These are phyloP conservation scores for Styphnolobium japonicum DNA, from an alignment of 306 rosid species.

Conservation along the genomic window DNA sequence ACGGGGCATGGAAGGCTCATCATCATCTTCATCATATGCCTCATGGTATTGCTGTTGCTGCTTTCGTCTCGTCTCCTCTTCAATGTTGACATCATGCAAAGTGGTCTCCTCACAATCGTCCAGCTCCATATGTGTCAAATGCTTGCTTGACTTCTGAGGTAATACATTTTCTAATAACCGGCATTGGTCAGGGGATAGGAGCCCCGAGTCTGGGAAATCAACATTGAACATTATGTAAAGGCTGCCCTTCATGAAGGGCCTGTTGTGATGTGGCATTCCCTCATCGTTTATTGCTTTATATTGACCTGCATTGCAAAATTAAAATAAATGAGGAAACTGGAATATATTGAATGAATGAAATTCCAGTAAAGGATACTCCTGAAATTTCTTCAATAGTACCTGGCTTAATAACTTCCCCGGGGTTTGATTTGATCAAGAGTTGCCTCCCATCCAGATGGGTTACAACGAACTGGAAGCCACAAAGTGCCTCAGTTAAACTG, in stretches of 20 bases:
- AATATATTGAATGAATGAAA: not conserved
- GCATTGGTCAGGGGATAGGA: conserved; percentile 50
- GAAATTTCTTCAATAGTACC: conserved; percentile 36
- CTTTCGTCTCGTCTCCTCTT: conserved; percentile 61
- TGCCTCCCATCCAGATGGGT: conserved; percentile 84
- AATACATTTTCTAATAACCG: conserved; percentile 39
- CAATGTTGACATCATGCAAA: conserved; percentile 60
- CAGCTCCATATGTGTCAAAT: conserved; percentile 52
- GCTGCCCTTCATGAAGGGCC: conserved; percentile 67
- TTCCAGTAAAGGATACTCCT: not conserved
- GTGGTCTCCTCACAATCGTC: conserved; percentile 68
- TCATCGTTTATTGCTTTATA: conserved; percentile 66
- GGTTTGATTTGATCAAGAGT: conserved; percentile 74
- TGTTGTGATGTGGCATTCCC: conserved; percentile 67
- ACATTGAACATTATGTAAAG: conserved; percentile 62
- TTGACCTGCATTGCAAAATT: conserved; percentile 43
- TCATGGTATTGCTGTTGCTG: conserved; percentile 49
- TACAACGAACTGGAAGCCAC: conserved; percentile 71
- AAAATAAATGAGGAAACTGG: not conserved
- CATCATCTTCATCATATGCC: conserved; percentile 65
- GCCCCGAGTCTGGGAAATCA: conserved; percentile 56
- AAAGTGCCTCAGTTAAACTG: conserved; percentile 65
- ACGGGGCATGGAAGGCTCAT: conserved; percentile 43
- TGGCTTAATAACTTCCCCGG: conserved; percentile 82
- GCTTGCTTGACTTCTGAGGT: conserved; percentile 40